Percentiles rank a stretch among this genome's conserved stretches.
phyloP scores from a whole-genome alignment of 192 early-diverging fungal genomes.

The Allomyces macrogynus region DNA sequence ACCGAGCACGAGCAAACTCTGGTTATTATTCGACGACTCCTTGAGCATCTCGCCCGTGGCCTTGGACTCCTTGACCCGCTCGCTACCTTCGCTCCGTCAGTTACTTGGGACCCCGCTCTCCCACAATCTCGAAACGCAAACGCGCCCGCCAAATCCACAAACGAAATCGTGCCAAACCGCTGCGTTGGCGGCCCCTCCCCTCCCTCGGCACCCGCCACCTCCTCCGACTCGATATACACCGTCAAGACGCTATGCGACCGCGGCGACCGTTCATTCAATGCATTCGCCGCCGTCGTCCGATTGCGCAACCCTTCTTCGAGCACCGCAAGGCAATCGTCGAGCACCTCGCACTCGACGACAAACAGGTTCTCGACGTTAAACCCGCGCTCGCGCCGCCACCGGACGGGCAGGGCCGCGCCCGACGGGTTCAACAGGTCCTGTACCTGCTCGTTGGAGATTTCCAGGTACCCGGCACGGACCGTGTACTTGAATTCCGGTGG shows the following conservation, averaged over 20 bases:
- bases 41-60: slow-evolving; percentile 22
- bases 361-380: slow-evolving; percentile 34
- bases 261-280: slow-evolving; percentile 31
- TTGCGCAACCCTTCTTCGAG: slow-evolving; percentile 34
- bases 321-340: slow-evolving; percentile 29
- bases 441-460: slow-evolving; percentile 37
- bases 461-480: slow-evolving; percentile 23
- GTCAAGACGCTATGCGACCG: slow-evolving; percentile 31
- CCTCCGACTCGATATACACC: slow-evolving; percentile 19
- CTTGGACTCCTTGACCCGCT: slow-evolving; percentile 27
- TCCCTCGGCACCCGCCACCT: slow-evolving; percentile 2
- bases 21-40: slow-evolving; percentile 34
- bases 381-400: slow-evolving; percentile 18
- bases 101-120: background rate
- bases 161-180: slow-evolving; percentile 26
- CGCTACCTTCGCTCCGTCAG: slow-evolving; percentile 17
- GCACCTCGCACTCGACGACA: slow-evolving; percentile 22
- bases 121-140: background rate
- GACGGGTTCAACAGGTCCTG: slow-evolving; percentile 25
- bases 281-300: slow-evolving; percentile 26
- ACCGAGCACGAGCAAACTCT: slow-evolving; percentile 30
- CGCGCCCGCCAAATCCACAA: slow-evolving; percentile 35
- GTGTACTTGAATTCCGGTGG: slow-evolving; percentile 1
- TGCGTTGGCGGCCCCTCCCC: slow-evolving; percentile 6
- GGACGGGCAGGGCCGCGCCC: slow-evolving; percentile 14